phyloP scores from a whole-genome alignment of 352 stramenopile species.

The Phytopythium mirpurense region DNA sequence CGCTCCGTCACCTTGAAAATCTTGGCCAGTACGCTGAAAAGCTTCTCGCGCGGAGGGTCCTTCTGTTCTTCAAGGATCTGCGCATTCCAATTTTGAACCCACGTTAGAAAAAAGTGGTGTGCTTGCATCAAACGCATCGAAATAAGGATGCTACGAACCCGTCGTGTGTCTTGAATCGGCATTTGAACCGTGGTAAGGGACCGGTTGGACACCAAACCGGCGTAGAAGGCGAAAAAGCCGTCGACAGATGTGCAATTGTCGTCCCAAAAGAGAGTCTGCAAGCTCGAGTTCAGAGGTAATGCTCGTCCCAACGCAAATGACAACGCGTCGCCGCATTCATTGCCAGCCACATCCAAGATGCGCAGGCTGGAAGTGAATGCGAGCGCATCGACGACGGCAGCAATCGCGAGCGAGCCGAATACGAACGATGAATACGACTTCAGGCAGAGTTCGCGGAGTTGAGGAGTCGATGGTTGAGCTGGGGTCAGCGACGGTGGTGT shows the following conservation, averaged over 20 bases:
- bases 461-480: neutral
- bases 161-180: slow-evolving; percentile 70
- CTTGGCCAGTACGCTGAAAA: slow-evolving; percentile 65
- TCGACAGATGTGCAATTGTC: slow-evolving; percentile 69
- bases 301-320: slow-evolving; percentile 33
- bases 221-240: slow-evolving; percentile 61
- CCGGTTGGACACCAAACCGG: slow-evolving; percentile 47
- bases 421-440: slow-evolving; percentile 39
- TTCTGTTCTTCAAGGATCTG: slow-evolving; percentile 72
- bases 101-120: too few relatives aligned
- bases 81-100: too few relatives aligned
- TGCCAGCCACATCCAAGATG: slow-evolving; percentile 70
- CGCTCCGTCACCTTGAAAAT: slow-evolving; percentile 71
- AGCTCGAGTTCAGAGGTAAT: slow-evolving; percentile 46
- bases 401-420: slow-evolving; percentile 51
- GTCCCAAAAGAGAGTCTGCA: slow-evolving; percentile 75
- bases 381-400: slow-evolving; percentile 38
- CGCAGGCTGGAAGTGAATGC: slow-evolving; percentile 34
- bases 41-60: slow-evolving; percentile 55
- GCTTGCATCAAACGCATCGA: neutral
- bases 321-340: slow-evolving; percentile 63
- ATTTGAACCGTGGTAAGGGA: slow-evolving; percentile 70
- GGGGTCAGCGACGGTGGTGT: too few relatives aligned
- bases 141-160: slow-evolving; percentile 19
- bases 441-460: slow-evolving; percentile 52